A percentile compares a stretch with the other conserved stretches of the same genome.
Evolutionary conservation across 768 basidiomycete species (phyloP).

Genomic region (Pleurotus cornucopiae): DNA sequence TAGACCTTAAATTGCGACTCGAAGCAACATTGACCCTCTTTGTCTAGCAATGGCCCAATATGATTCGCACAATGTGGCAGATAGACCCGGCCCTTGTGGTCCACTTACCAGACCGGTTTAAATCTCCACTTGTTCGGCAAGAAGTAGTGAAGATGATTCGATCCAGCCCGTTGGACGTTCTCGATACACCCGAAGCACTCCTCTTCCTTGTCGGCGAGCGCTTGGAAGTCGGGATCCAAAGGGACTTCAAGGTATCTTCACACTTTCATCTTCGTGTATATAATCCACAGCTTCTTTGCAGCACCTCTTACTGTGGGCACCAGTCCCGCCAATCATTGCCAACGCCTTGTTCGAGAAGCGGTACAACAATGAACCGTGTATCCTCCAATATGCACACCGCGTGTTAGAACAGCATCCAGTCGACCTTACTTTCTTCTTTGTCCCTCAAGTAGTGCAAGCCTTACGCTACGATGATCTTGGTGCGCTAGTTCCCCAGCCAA

Average conservation of each 20-base stretch:
- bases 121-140: conserved; percentile 51
- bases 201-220: conserved; percentile 73
- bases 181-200: conserved; percentile 80
- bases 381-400: conserved; percentile 95
- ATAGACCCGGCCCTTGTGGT: conserved; percentile 80
- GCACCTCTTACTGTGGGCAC: conserved; percentile 86
- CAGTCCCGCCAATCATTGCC: conserved; percentile 81
- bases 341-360: conserved; percentile 82
- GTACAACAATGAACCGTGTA: conserved; percentile 76
- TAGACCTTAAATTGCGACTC: conserved; percentile 12
- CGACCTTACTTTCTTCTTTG: conserved; percentile 95
- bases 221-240: conserved; percentile 49
- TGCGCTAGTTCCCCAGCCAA: conserved; percentile 25
- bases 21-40: neutral
- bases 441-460: conserved; percentile 97
- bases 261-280: neutral
- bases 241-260: conserved; percentile 68
- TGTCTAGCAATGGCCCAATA: conserved; percentile 61
- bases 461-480: conserved; percentile 87
- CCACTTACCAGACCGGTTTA: conserved; percentile 86
- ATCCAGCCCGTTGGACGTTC: conserved; percentile 60
- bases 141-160: conserved; percentile 78
- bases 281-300: conserved; percentile 23
- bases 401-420: conserved; percentile 94
- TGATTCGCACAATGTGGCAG: conserved; percentile 76